Evolutionary conservation across 2,329 filamentous ascomycete species (phyloP).

Genomic region (Gnomoniopsis smithogilvyi): DNA sequence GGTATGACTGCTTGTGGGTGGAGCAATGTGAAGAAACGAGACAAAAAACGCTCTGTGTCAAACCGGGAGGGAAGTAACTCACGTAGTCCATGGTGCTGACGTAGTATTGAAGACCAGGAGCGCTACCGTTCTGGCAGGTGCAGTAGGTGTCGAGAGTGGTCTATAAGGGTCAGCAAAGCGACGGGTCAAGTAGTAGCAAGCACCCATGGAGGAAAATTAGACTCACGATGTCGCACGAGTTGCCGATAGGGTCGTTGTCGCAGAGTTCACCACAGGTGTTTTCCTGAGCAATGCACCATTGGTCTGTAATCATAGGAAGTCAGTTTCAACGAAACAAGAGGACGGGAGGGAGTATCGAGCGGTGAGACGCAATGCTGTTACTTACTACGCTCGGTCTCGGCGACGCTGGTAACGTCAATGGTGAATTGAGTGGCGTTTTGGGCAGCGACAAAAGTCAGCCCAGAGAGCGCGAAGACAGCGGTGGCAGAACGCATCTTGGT

Average conservation of each 20-base stretch:
- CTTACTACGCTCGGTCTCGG: slow-evolving; percentile 37
- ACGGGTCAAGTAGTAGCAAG: background rate
- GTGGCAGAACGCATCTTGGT: slow-evolving; percentile 39
- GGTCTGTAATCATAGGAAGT: slow-evolving; percentile 33
- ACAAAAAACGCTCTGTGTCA: no score
- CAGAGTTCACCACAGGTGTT: slow-evolving; percentile 51
- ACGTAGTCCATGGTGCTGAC: slow-evolving; percentile 47
- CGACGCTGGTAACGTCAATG: slow-evolving; percentile 37
- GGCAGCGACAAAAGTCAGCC: slow-evolving; percentile 38
- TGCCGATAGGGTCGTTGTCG: slow-evolving; percentile 31
- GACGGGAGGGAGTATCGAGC: no score
- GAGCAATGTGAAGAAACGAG: no score
- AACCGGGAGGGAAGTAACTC: slow-evolving; percentile 16
- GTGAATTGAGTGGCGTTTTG: slow-evolving; percentile 38
- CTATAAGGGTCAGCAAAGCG: slow-evolving; percentile 26
- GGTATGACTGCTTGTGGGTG: background rate
- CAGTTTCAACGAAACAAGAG: background rate
- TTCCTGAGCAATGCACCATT: slow-evolving; percentile 50
- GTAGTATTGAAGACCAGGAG: slow-evolving; percentile 52
- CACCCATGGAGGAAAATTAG: background rate
- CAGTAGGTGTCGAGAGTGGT: slow-evolving; percentile 44
- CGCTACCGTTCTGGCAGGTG: slow-evolving; percentile 45
- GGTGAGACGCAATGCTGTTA: slow-evolving; percentile 4
- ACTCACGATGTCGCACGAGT: slow-evolving; percentile 47
- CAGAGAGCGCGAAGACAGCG: slow-evolving; percentile 42